Evolutionary conservation across 495 filamentous ascomycete species (phyloP).

Genomic region (Podospora fimiseda): DNA sequence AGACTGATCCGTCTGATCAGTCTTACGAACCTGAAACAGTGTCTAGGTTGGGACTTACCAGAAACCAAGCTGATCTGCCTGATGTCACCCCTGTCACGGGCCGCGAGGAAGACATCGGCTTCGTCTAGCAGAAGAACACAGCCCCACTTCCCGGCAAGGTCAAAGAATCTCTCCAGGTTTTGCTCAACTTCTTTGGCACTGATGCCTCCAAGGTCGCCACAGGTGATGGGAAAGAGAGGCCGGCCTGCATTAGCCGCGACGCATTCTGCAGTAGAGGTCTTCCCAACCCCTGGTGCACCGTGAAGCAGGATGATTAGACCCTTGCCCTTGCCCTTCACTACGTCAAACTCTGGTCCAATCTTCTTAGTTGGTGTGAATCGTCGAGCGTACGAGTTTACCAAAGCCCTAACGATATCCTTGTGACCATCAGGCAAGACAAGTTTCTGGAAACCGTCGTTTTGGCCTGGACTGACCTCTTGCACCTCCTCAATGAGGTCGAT

Average conservation of each 20-base stretch:
- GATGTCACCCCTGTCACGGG: not conserved
- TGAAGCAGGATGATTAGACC: constrained; percentile 45
- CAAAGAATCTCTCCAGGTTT: constrained; percentile 41
- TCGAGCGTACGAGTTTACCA: not conserved
- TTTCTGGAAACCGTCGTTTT: not conserved
- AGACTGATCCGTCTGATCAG: too few relatives aligned
- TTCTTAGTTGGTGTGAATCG: not conserved
- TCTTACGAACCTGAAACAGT: too few relatives aligned
- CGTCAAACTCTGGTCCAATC: constrained; percentile 21
- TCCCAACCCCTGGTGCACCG: constrained; percentile 53
- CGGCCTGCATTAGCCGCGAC: constrained; percentile 43
- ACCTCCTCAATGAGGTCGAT: not conserved
- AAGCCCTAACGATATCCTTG: not conserved
- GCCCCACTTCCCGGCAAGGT: constrained; percentile 47
- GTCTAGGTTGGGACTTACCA: too few relatives aligned
- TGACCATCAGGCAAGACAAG: not conserved
- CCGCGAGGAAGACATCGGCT: constrained; percentile 37
- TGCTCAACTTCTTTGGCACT: constrained; percentile 30
- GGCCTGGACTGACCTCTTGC: not conserved
- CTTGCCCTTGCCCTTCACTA: constrained; percentile 48
- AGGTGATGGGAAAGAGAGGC: constrained; percentile 48
- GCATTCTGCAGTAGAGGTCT: constrained; percentile 50
- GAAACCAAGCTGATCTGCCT: not conserved
- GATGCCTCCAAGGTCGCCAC: constrained; percentile 45
- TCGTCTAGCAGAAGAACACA: constrained; percentile 50